Percentiles rank a stretch among this genome's conserved stretches.
Evolutionary conservation across 345 rosid genomes (phyloP).

Genomic region (Theobroma cacao): DNA sequence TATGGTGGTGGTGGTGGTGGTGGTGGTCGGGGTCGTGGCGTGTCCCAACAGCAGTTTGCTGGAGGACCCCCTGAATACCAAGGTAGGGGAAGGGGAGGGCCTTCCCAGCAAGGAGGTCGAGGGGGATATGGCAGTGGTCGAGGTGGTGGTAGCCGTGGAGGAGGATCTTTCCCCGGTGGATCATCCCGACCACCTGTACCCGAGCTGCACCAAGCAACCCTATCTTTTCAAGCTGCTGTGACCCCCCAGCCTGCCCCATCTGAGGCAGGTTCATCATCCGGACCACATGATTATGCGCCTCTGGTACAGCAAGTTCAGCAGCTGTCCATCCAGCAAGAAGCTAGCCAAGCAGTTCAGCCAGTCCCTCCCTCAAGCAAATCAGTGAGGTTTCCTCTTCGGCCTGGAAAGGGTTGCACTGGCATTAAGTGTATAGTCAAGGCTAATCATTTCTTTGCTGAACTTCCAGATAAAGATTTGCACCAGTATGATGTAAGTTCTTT

Average conservation of each 20-base stretch:
- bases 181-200: constrained; percentile 63
- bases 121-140: constrained; percentile 47
- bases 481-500: constrained; percentile 76
- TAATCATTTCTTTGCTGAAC: constrained; percentile 89
- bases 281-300: constrained; percentile 39
- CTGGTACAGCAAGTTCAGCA: constrained; percentile 46
- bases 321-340: constrained; percentile 52
- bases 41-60: constrained; percentile 53
- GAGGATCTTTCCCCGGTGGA: constrained; percentile 53
- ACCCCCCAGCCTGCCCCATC: constrained; percentile 47
- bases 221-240: constrained; percentile 54
- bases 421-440: constrained; percentile 80
- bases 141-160: constrained; percentile 48
- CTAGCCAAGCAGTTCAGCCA: constrained; percentile 58
- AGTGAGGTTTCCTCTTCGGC: constrained; percentile 75
- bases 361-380: constrained; percentile 74
- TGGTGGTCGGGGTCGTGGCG: constrained; percentile 59
- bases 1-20: constrained; percentile 57
- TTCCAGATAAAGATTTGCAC: constrained; percentile 92
- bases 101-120: constrained; percentile 61
- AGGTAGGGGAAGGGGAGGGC: constrained; percentile 79
- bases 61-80: constrained; percentile 62
- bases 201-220: constrained; percentile 99
- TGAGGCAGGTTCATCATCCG: constrained; percentile 60
- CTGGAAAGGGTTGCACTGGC: constrained; percentile 70